Evolutionary conservation across 352 stramenopile genomes (phyloP).

Genomic region (Phytophthora ramorum): DNA sequence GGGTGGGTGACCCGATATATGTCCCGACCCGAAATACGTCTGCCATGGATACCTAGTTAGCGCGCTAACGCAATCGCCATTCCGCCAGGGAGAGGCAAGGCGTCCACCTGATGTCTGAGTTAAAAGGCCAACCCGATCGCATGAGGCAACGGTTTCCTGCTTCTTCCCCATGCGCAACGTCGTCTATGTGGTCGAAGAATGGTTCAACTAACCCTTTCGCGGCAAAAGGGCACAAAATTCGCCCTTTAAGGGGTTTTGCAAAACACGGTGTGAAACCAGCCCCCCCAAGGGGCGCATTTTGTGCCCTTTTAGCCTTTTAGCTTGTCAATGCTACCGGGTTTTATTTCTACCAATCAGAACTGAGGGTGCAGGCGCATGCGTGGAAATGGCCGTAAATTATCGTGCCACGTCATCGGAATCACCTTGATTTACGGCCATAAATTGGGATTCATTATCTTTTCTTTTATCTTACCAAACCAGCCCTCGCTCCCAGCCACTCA

Average conservation of each 20-base stretch:
- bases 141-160: too few relatives aligned
- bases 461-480: neutral
- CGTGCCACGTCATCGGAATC: neutral
- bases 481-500: neutral
- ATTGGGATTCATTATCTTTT: neutral
- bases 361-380: neutral
- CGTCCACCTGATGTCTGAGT: too few relatives aligned
- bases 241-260: neutral
- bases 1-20: too few relatives aligned
- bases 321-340: neutral
- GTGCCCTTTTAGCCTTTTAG: neutral
- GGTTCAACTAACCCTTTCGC: conserved; percentile 6
- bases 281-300: neutral
- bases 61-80: too few relatives aligned
- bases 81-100: too few relatives aligned
- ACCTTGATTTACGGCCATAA: neutral
- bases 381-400: neutral
- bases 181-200: too few relatives aligned
- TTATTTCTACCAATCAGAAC: conserved; percentile 6
- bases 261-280: neutral
- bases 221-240: neutral
- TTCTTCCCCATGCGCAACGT: too few relatives aligned
- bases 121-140: too few relatives aligned
- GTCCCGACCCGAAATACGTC: too few relatives aligned
- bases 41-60: too few relatives aligned